Percentiles rank a stretch among this genome's conserved stretches.
Evolutionary conservation across 1,284 basidiomycete species (phyloP).

Genomic region (Ceratobasidium sp.): DNA sequence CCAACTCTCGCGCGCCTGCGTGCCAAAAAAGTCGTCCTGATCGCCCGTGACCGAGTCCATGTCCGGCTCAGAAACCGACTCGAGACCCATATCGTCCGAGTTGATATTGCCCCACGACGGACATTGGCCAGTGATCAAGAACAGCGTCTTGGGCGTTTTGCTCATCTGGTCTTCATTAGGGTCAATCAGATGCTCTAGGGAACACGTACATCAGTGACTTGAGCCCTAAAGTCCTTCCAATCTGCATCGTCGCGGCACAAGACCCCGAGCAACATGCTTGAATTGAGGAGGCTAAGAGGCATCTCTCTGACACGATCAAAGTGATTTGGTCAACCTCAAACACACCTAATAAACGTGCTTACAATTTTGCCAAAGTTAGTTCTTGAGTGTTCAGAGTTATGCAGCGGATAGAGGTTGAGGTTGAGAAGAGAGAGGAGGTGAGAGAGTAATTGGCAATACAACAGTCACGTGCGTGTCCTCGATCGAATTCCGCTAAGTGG

Average conservation of each 20-base stretch:
- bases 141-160: slow-evolving; percentile 80
- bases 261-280: slow-evolving; percentile 97
- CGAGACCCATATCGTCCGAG: slow-evolving; percentile 81
- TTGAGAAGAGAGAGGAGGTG: too few species aligned
- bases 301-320: slow-evolving; percentile 95
- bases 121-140: slow-evolving; percentile 87
- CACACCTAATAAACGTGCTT: too few species aligned
- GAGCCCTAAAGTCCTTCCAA: slow-evolving; percentile 83
- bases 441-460: too few species aligned
- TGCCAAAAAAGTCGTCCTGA: slow-evolving; percentile 66
- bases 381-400: too few species aligned
- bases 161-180: slow-evolving; percentile 55
- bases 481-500: too few species aligned
- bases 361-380: too few species aligned
- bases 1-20: slow-evolving; percentile 70
- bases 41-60: slow-evolving; percentile 63
- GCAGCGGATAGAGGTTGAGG: too few species aligned
- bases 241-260: slow-evolving; percentile 85
- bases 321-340: too few species aligned
- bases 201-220: slow-evolving; percentile 75
- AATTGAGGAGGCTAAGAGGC: slow-evolving; percentile 91
- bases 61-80: slow-evolving; percentile 82
- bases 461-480: too few species aligned
- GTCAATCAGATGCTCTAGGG: background rate
- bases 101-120: slow-evolving; percentile 82